phyloP scores from a whole-genome alignment of 257 asterid genomes.

The Gynochthodes officinalis region DNA sequence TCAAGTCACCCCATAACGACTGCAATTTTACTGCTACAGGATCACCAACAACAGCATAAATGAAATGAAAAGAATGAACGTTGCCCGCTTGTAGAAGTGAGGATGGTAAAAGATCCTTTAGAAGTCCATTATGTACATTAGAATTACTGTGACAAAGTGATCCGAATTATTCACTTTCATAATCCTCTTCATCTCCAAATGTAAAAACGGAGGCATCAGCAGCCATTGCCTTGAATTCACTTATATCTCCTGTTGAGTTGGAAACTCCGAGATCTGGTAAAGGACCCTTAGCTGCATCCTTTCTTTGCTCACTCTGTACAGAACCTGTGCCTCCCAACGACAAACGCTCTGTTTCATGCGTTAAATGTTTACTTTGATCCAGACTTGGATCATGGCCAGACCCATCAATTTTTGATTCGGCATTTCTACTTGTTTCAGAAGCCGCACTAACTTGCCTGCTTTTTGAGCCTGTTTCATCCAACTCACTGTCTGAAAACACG shows the following conservation, averaged over 20 bases:
- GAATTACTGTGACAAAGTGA: neutral
- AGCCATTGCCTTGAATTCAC: constrained; percentile 89
- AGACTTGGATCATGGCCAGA: constrained; percentile 29
- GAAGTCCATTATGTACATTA: constrained; percentile 2
- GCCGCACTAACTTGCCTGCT: constrained; percentile 29
- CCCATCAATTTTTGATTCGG: constrained; percentile 23
- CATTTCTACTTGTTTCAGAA: constrained; percentile 26
- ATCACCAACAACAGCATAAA: neutral
- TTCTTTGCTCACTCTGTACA: constrained; percentile 36
- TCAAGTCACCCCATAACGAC: neutral
- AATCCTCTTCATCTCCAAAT: constrained; percentile 92
- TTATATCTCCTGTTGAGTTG: constrained; percentile 48
- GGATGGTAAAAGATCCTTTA: neutral
- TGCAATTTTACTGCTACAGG: neutral
- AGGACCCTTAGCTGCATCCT: constrained; percentile 34
- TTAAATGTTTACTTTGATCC: constrained; percentile 36
- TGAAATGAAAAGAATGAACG: constrained; percentile 13
- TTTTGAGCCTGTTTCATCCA: constrained; percentile 43
- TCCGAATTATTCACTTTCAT: constrained; percentile 65
- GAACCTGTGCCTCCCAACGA: constrained; percentile 47
- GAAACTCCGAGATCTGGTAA: constrained; percentile 21
- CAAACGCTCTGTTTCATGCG: constrained; percentile 48
- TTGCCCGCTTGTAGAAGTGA: neutral
- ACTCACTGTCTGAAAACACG: constrained; percentile 66
- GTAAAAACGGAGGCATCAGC: constrained; percentile 96